phyloP scores from a whole-genome alignment of 495 filamentous ascomycete species.

The Chaetomium fimeti region DNA sequence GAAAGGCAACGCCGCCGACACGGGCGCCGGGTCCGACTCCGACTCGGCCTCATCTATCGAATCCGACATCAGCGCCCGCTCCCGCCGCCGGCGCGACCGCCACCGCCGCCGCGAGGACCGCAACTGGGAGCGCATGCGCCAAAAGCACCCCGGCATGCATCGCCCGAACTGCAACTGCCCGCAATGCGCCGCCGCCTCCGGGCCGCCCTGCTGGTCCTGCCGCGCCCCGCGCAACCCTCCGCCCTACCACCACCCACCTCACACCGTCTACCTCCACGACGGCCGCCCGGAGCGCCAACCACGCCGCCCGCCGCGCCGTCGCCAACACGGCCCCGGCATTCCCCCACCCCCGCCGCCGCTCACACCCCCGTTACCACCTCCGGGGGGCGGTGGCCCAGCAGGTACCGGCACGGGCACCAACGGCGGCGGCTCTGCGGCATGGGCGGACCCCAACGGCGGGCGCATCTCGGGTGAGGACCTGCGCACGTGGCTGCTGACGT shows the following conservation, averaged over 20 bases:
- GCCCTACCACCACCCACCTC: constrained; percentile 26
- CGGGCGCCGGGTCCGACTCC: constrained; percentile 36
- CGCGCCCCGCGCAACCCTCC: constrained; percentile 41
- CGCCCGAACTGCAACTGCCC: constrained; percentile 46
- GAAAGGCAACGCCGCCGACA: constrained; percentile 32
- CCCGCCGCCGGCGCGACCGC: constrained; percentile 38
- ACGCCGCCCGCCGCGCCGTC: constrained; percentile 23
- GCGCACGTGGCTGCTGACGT: constrained; percentile 47
- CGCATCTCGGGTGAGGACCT: constrained; percentile 45
- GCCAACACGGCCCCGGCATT: constrained; percentile 2
- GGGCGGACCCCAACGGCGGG: constrained; percentile 21
- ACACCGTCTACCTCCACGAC: constrained; percentile 23
- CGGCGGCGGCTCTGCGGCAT: constrained; percentile 5
- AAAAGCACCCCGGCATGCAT: constrained; percentile 45
- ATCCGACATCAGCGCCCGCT: constrained; percentile 40
- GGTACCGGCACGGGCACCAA: neutral
- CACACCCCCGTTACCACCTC: constrained; percentile 7
- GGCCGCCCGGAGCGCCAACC: constrained; percentile 22
- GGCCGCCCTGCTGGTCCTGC: constrained; percentile 48
- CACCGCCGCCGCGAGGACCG: constrained; percentile 39
- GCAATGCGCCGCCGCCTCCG: constrained; percentile 36
- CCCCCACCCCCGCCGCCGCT: constrained; percentile 4
- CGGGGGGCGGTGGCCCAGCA: neutral
- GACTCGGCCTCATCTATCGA: constrained; percentile 22
- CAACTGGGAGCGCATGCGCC: constrained; percentile 39